phyloP scores from a whole-genome alignment of 1,284 basidiomycete species.

The Naganishia sp. region DNA sequence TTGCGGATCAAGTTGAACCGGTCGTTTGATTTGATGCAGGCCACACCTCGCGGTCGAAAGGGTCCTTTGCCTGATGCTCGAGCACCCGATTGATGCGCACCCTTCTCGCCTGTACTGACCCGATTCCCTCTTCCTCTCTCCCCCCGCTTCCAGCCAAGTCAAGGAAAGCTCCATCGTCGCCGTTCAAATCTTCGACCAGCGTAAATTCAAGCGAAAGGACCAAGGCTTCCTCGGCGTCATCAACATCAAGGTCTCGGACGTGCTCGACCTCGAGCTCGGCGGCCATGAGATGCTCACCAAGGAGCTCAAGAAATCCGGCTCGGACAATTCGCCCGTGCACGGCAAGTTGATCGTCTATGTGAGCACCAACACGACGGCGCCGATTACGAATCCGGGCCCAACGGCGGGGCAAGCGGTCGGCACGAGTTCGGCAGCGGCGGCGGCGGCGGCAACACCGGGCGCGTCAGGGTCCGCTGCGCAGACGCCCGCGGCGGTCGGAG shows the following conservation, averaged over 20 bases:
- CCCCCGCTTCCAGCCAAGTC: conserved; percentile 79
- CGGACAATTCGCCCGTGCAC: conserved; percentile 80
- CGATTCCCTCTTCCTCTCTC: conserved; percentile 7
- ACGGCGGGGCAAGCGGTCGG: conserved; percentile 42
- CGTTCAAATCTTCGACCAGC: conserved; percentile 95
- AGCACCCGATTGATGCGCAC: not conserved
- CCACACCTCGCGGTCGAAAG: too few species aligned
- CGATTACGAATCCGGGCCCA: conserved; percentile 71
- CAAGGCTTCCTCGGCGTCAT: conserved; percentile 94
- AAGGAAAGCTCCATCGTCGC: conserved; percentile 87
- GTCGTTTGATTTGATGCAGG: too few species aligned
- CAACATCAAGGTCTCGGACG: conserved; percentile 83
- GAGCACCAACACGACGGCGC: conserved; percentile 74
- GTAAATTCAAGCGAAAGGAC: conserved; percentile 93
- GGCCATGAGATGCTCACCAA: conserved; percentile 80
- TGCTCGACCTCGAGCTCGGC: conserved; percentile 83
- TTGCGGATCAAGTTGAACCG: too few species aligned
- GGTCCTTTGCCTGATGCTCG: not conserved
- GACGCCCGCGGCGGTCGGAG: conserved; percentile 34
- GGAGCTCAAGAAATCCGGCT: conserved; percentile 76
- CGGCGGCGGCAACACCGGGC: conserved; percentile 20
- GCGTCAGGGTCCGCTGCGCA: conserved; percentile 6
- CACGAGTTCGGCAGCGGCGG: conserved; percentile 30
- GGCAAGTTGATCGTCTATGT: conserved; percentile 82
- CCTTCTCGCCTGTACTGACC: not conserved